These are phyloP conservation scores for Neofusicoccum parvum DNA, from an alignment of 2,329 filamentous ascomycete genomes.

Conservation along the genomic window DNA sequence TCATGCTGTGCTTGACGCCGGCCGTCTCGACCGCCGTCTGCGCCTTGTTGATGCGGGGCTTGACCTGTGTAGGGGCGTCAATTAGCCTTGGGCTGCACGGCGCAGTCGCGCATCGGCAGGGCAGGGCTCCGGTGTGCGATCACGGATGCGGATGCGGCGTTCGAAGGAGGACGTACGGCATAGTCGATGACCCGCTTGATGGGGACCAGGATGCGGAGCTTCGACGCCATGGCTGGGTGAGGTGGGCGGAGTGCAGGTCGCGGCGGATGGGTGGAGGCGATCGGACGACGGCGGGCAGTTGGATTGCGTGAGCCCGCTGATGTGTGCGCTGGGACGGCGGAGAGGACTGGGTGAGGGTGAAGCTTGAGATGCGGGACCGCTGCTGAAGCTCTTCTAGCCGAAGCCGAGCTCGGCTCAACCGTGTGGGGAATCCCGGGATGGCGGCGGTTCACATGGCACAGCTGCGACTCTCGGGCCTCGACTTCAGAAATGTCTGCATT, in stretches of 20 bases:
- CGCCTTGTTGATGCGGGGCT: slow-evolving; percentile 69
- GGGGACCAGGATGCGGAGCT: slow-evolving; percentile 57
- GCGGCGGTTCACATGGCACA: slow-evolving; percentile 3
- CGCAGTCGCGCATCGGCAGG: neutral
- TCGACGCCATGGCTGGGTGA: slow-evolving; percentile 32
- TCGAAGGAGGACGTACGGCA: slow-evolving; percentile 45
- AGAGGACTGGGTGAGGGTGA: neutral
- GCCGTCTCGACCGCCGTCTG: slow-evolving; percentile 87
- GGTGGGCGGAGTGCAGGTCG: neutral
- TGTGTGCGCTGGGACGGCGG: neutral
- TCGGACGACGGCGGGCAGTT: neutral
- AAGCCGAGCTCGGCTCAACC: slow-evolving; percentile 19
- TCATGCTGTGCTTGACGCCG: slow-evolving; percentile 96
- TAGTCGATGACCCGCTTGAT: slow-evolving; percentile 63
- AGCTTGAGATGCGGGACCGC: slow-evolving; percentile 15
- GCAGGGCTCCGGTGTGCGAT: neutral
- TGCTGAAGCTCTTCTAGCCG: slow-evolving; percentile 20
- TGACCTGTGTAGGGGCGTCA: slow-evolving; percentile 53
- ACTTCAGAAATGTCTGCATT: neutral
- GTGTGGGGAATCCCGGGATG: slow-evolving; percentile 12
- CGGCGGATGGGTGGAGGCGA: neutral
- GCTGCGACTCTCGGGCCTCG: slow-evolving; percentile 6
- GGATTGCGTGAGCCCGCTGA: neutral
- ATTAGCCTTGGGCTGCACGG: slow-evolving; percentile 16
- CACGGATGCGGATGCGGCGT: slow-evolving; percentile 6